A percentile compares a stretch with the other conserved stretches of the same genome.
phyloP scores from a whole-genome alignment of 2,329 filamentous ascomycete species.

The Gremmenia infestans region DNA sequence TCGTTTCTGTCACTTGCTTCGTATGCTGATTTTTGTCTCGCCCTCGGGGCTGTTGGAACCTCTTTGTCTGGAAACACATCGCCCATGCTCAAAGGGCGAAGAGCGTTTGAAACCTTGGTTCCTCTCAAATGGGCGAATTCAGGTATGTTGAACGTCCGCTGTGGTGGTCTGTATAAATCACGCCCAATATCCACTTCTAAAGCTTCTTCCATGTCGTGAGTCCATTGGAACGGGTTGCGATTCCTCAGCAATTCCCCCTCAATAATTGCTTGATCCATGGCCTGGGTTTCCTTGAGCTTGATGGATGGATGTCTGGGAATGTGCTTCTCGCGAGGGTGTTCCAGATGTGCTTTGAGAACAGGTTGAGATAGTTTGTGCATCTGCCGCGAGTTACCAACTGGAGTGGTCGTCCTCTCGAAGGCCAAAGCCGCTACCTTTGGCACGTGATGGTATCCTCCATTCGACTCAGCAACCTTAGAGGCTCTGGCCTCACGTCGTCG shows the following conservation, averaged over 20 bases:
- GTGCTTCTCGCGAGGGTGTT: conserved; percentile 28
- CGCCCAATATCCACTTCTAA: conserved; percentile 29
- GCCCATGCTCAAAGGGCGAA: conserved; percentile 23
- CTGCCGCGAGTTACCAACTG: conserved; percentile 35
- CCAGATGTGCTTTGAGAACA: conserved; percentile 38
- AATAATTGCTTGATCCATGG: conserved; percentile 29
- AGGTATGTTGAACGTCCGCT: conserved; percentile 30
- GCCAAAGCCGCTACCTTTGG: conserved; percentile 51
- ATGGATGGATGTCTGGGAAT: conserved; percentile 9
- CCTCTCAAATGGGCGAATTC: conserved; percentile 19
- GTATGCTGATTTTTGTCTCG: conserved; percentile 8
- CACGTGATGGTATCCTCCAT: conserved; percentile 42
- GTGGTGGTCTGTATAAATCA: conserved; percentile 25
- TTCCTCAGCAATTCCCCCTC: conserved; percentile 34
- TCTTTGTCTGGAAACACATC: conserved; percentile 21
- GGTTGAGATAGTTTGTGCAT: conserved; percentile 41
- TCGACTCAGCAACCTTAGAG: conserved; percentile 13
- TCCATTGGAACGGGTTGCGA: conserved; percentile 42
- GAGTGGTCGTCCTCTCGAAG: conserved; percentile 49
- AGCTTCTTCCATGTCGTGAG: conserved; percentile 34
- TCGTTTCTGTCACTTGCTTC: conserved; percentile 34
- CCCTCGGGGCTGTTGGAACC: conserved; percentile 3
- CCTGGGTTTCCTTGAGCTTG: conserved; percentile 18
- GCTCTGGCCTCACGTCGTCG: conserved; percentile 18
- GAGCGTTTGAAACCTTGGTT: conserved; percentile 1